These are phyloP conservation scores for Saccharomyces hybrid DNA, from an alignment of 1,139 yeast species.

Conservation along the genomic window DNA sequence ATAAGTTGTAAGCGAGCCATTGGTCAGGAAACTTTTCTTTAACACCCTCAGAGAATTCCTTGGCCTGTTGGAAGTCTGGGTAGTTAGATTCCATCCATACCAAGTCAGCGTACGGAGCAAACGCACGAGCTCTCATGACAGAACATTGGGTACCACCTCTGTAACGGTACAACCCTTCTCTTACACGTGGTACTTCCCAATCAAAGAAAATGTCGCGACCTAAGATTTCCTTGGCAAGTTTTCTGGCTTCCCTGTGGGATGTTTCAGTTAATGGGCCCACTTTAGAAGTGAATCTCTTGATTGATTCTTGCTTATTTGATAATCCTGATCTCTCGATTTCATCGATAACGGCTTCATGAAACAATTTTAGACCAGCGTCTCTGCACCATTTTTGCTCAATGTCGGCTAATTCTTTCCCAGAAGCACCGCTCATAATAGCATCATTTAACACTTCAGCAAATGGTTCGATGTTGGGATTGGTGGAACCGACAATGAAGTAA, in stretches of 20 bases:
- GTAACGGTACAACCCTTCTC: slow-evolving; percentile 97
- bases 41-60: slow-evolving; percentile 91
- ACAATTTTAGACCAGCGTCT: slow-evolving; percentile 79
- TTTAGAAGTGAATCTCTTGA: slow-evolving; percentile 56
- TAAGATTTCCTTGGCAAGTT: slow-evolving; percentile 63
- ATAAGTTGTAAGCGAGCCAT: slow-evolving; percentile 93
- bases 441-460: slow-evolving; percentile 71
- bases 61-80: slow-evolving; percentile 90
- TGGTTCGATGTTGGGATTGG: slow-evolving; percentile 72
- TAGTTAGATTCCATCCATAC: slow-evolving; percentile 98
- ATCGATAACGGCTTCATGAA: slow-evolving; percentile 87
- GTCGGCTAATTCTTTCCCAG: slow-evolving; percentile 61
- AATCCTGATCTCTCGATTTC: slow-evolving; percentile 52
- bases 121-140: slow-evolving; percentile 93
- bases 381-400: slow-evolving; percentile 80
- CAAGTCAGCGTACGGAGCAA: slow-evolving; percentile 90
- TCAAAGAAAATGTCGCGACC: slow-evolving; percentile 85
- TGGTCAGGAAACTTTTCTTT: slow-evolving; percentile 74
- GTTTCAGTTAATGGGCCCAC: slow-evolving; percentile 70
- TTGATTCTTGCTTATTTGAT: slow-evolving; percentile 57
- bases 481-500: slow-evolving; percentile 82
- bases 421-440: slow-evolving; percentile 69
- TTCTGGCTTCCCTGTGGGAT: slow-evolving; percentile 75
- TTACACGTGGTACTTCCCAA: slow-evolving; percentile 94
- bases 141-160: slow-evolving; percentile 97